These are phyloP conservation scores for Buddleja alternifolia DNA, from an alignment of 257 asterid species.

Conservation along the genomic window DNA sequence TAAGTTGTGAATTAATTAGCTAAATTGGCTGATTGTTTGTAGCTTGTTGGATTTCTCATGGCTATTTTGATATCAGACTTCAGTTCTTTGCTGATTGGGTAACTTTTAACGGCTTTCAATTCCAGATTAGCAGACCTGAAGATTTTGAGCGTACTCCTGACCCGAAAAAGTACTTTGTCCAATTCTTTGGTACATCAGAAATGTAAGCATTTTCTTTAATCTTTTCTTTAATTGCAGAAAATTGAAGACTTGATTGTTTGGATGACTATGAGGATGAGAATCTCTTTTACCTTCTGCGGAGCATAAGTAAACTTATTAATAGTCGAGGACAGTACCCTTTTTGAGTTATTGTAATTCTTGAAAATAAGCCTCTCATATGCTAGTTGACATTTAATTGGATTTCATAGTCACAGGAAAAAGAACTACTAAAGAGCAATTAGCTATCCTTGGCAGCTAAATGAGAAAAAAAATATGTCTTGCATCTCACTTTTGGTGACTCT, in stretches of 20 bases:
- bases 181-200: slow-evolving; percentile 84
- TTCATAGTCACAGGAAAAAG: slow-evolving; percentile 6
- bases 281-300: slow-evolving; percentile 7
- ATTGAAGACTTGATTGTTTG: slow-evolving; percentile 20
- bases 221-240: slow-evolving; percentile 19
- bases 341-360: slow-evolving; percentile 4
- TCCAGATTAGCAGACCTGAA: slow-evolving; percentile 86
- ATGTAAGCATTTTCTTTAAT: slow-evolving; percentile 57
- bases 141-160: slow-evolving; percentile 69
- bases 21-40: slow-evolving; percentile 15
- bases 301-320: neutral
- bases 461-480: neutral
- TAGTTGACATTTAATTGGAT: neutral
- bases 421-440: neutral
- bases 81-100: slow-evolving; percentile 26
- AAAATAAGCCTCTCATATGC: neutral
- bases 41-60: neutral
- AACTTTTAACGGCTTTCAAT: slow-evolving; percentile 33
- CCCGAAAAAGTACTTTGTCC: slow-evolving; percentile 77
- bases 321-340: neutral
- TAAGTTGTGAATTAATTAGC: neutral
- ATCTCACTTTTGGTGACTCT: neutral
- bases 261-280: neutral
- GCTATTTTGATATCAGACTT: slow-evolving; percentile 6
- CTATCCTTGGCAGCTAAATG: neutral